Evolutionary conservation across 1,139 yeast species (phyloP), one percentile per base, ranked within the genome.

Genomic region (Geotrichum carabidarum): DNA sequence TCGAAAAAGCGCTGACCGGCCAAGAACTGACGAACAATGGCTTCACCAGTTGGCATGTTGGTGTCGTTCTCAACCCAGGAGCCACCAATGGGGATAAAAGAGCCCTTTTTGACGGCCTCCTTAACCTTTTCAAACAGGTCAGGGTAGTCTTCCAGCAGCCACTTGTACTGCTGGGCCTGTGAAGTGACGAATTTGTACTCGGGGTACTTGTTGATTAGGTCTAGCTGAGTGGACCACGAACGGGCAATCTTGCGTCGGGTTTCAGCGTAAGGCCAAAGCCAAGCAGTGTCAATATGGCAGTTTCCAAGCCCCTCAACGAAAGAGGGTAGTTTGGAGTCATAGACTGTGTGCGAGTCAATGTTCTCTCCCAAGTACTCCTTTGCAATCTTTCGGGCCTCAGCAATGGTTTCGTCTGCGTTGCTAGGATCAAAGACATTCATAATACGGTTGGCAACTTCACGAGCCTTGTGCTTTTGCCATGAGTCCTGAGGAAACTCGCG

Each of bases 1-100:
- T 82, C 76, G 65, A 85, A 87, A 69, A 84, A 89, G 57, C 95
- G 75, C 72, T 93, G 99, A 14, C 99, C 99, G 60, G 86, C 79
- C 55, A 91, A 74, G 65, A 91, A 88, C 67, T 93, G 99, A 61
- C 98, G 81, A 27, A 84, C 82, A 59, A 93, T 76, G 0, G 96
- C 85, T 70, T 93, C 99, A 49, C 98, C 97, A 60, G 81, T 77
- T 14, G 98, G 98, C 73, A 93, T 78, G 69, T 93, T 93, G 15
- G 98, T 91, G 69, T 93, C 99, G 68, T 89, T 86, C 71, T 93
- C 99, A 48, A 93, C 98, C 98, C 98, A 93, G 0, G 96, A 83
- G 3, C 98, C 98, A 54, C 99, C 99, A 61, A 93, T 80, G 12
- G 96, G 95, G 51, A 89, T 77, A 66, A 91, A 93, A 62, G 86